Percentiles rank a stretch among this genome's conserved stretches.
Evolutionary conservation across 1,284 basidiomycete species (phyloP).

Genomic region (Trichosporon ovoides): DNA sequence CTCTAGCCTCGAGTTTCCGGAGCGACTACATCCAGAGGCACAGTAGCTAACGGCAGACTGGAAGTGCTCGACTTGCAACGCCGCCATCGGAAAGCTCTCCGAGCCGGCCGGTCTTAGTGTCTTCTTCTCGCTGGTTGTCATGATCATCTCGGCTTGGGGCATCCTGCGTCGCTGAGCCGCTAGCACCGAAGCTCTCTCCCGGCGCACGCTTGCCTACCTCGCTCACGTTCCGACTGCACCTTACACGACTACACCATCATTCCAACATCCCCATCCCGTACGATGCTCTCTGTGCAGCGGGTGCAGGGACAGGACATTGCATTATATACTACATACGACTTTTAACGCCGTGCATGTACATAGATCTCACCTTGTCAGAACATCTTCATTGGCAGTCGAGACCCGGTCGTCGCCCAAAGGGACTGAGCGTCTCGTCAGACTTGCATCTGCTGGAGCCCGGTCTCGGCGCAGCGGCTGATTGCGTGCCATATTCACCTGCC

Average conservation of each 20-base stretch:
- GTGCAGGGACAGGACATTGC: background rate
- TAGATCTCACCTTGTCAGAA: constrained; percentile 2
- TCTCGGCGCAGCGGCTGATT: too few species aligned
- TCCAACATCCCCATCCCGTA: background rate
- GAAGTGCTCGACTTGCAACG: constrained; percentile 65
- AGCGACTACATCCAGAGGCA: background rate
- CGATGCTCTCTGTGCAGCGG: background rate
- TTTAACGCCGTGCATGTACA: constrained; percentile 4
- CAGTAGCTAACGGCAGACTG: constrained; percentile 49
- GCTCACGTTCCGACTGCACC: too few species aligned
- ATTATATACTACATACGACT: background rate
- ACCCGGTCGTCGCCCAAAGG: too few species aligned
- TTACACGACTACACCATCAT: background rate
- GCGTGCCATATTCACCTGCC: too few species aligned
- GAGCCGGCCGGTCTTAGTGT: constrained; percentile 65
- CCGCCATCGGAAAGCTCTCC: constrained; percentile 48
- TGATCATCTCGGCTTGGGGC: constrained; percentile 66
- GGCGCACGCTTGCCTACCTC: too few species aligned
- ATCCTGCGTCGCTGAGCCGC: constrained; percentile 52
- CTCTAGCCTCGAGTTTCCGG: background rate
- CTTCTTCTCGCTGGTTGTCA: constrained; percentile 62
- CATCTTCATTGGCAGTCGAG: too few species aligned
- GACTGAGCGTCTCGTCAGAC: too few species aligned
- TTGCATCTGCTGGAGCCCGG: too few species aligned
- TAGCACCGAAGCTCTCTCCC: background rate